phyloP scores from a whole-genome alignment of 495 filamentous ascomycete genomes.

The Lepraria neglecta region DNA sequence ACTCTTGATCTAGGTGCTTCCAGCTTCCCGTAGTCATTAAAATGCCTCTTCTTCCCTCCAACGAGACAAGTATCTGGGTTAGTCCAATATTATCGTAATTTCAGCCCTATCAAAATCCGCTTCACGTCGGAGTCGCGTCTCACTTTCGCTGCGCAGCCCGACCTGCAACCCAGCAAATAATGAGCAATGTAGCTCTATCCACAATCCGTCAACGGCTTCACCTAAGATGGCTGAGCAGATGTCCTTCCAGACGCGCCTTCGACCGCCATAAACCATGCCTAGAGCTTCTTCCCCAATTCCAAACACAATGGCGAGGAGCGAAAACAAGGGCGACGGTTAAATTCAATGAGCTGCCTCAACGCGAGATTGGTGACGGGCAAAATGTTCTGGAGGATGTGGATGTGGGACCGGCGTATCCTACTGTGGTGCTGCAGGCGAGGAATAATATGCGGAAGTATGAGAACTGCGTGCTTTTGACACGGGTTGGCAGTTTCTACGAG shows the following conservation, averaged over 20 bases:
- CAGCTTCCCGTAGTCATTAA: background rate
- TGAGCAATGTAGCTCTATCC: constrained; percentile 24
- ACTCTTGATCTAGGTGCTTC: background rate
- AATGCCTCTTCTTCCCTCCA: background rate
- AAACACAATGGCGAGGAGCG: constrained; percentile 32
- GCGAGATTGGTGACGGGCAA: constrained; percentile 43
- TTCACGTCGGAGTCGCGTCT: constrained; percentile 13
- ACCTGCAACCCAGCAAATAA: constrained; percentile 10
- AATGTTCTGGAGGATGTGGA: constrained; percentile 40
- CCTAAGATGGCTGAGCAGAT: background rate
- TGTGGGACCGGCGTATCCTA: constrained; percentile 64
- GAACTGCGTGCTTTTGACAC: constrained; percentile 81
- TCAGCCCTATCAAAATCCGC: constrained; percentile 19
- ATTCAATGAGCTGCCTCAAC: constrained; percentile 62
- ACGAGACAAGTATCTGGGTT: too few species aligned
- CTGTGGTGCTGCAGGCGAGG: constrained; percentile 80
- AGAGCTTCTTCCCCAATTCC: background rate
- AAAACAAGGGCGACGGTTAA: constrained; percentile 52
- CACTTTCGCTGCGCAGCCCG: background rate
- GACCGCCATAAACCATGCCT: background rate
- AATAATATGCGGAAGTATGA: constrained; percentile 86
- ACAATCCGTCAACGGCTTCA: background rate
- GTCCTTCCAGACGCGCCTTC: background rate
- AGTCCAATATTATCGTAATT: background rate
- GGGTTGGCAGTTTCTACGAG: constrained; percentile 94